Evolutionary conservation across 2,329 filamentous ascomycete genomes (phyloP).

Genomic region (Mollisia scopiformis): DNA sequence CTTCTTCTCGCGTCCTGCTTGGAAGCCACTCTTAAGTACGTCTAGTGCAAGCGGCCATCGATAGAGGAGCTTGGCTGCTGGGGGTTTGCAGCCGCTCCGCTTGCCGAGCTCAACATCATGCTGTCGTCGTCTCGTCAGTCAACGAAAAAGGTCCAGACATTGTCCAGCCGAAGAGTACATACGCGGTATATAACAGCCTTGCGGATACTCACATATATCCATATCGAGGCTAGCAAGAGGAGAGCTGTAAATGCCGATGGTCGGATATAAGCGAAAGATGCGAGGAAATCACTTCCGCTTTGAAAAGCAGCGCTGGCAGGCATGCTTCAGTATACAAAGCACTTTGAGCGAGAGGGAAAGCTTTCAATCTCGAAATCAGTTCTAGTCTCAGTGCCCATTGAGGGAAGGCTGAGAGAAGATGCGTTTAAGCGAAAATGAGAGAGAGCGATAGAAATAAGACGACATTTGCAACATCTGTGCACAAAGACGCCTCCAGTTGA

Average conservation of each 20-base stretch:
- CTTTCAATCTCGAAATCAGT: neutral
- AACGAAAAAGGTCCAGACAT: neutral
- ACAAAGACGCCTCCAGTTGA: too few species aligned
- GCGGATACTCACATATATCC: conserved; percentile 4
- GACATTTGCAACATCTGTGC: too few species aligned
- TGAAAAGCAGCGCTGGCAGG: neutral
- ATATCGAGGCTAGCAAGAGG: conserved; percentile 3
- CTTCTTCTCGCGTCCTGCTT: conserved; percentile 16
- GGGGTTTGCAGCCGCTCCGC: conserved; percentile 14
- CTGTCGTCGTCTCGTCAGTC: neutral
- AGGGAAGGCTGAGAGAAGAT: neutral
- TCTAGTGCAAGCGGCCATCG: conserved; percentile 35
- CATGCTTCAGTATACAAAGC: too few species aligned
- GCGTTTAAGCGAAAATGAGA: too few species aligned
- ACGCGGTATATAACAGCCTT: conserved; percentile 8
- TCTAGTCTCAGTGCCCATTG: too few species aligned
- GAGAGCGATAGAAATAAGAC: too few species aligned
- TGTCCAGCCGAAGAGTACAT: neutral
- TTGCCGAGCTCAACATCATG: conserved; percentile 14
- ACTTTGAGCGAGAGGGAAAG: neutral
- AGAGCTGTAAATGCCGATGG: conserved; percentile 8
- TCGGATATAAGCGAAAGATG: conserved; percentile 1
- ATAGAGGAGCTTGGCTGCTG: conserved; percentile 14
- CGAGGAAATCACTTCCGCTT: neutral
- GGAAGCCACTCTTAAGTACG: conserved; percentile 28